Evolutionary conservation across 306 rosid species (phyloP), one percentile per base, ranked within the genome.

Genomic region (Cicer yamashitae): DNA sequence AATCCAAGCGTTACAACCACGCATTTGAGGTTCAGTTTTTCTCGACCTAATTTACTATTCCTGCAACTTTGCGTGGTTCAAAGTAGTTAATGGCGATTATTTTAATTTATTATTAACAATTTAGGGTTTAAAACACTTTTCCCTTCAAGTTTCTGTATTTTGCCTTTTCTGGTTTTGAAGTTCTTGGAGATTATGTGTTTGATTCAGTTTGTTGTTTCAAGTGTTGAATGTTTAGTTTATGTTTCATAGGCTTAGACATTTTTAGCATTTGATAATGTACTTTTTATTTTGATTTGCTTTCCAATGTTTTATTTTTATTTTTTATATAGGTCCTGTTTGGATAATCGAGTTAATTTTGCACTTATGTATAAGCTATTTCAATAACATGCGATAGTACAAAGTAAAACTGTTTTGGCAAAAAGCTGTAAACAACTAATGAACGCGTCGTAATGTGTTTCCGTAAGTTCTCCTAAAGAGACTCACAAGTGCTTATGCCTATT

Each of bases 21-120:
- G 93, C 94, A 5, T 88, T 87, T 1, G 81, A 93, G 98, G 97
- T 89, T 64, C 56, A 7, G 7, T 57, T 77, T 62, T 65, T 39
- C 20, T 69, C 20, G 9, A 43, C 25, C 38, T 5, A 13, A 30
- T 47, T 30, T 37, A 10, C 25, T n/a, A 8, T 60, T 48, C 7
- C 53, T 64, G 45, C 60, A n/a, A 51, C 5, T n/a, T 37, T 17
- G 43, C 39, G 37, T 54, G 51, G 48, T 76, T 65, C 47, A 6
- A 45, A 67, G 10, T 12, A 25, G 18, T 46, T 46, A 34, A 13
- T 48, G 4, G 4, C 1, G 0, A 14, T n/a, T 62, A 7, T 39
- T 6, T 41, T 10, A 38, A 58, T 61, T 37, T 38, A 2, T 46
- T 61, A 60, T 37, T 13, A 40, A 6, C 30, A 63, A 14, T 15